Evolutionary conservation across 805 yeast genomes (phyloP), one percentile per base, ranked within the genome.

Genomic region (Saturnispora halmiae): DNA sequence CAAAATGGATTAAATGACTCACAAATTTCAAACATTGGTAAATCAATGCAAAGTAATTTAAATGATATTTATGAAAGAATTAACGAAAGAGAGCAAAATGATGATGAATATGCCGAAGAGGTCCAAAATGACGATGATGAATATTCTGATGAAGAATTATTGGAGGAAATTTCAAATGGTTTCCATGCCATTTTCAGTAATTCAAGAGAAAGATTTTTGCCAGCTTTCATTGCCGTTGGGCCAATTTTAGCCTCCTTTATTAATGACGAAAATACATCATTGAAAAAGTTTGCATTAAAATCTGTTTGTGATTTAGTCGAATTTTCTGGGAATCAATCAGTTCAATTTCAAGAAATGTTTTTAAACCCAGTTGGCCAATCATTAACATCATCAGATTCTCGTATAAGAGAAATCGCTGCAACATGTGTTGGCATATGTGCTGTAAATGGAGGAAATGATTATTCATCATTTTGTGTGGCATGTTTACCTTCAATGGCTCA

Each of bases 71-170:
- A 73, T 53, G 78, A 73, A 43, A 74, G 95, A 51, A 77, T 84
- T 41, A 77, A 75, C 53, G 73, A 69, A 27, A 79, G 94, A 47
- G 87, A 84, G 40, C 69, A 67, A 45, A 80, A 72, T 32, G 92
- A 82, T 48, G 95, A 85, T 55, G 95, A 84, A 54, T 87, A 80
- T 58, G 81, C 82, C 44, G 96, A 86, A 62, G 96, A 85, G 34
- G 67, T 79, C 5, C 94, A 82, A 44, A 83, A 77, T 41, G 87
- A 80, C 42, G 96, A 88, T 42, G 86, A 78, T 44, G 94, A 82
- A 52, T 75, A 70, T 51, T 79, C 92, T 1, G 97, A 92, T 58
- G 96, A 87, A 55, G 96, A 88, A 55, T 65, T 92, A 34, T 63
- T 87, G 38, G 94, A 86, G 52, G 95, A 90, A 56, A 76, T 87